These are phyloP conservation scores for Pseudopithomyces maydicus DNA, from an alignment of 2,329 filamentous ascomycete genomes.

Conservation along the genomic window DNA sequence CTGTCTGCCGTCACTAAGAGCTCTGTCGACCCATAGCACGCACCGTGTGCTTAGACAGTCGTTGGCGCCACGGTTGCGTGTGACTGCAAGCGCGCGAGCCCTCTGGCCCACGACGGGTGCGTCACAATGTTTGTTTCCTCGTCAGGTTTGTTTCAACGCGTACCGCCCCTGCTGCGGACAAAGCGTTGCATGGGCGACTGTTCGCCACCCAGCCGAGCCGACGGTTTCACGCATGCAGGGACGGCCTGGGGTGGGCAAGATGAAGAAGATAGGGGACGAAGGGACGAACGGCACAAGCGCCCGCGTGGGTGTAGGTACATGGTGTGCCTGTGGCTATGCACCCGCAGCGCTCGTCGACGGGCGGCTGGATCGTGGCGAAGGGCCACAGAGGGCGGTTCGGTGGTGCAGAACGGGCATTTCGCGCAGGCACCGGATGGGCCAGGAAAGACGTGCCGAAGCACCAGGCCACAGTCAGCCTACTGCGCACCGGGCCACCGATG, in stretches of 20 bases:
- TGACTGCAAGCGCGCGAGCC: background rate
- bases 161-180: background rate
- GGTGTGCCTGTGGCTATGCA: background rate
- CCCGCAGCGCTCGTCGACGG: background rate
- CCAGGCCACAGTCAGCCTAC: background rate
- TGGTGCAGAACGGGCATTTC: background rate
- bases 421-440: background rate
- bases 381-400: background rate
- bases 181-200: slow-evolving; percentile 1
- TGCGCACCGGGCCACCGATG: background rate
- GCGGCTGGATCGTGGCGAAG: slow-evolving; percentile 5
- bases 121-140: slow-evolving; percentile 1
- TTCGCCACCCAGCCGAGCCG: background rate
- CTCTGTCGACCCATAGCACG: background rate
- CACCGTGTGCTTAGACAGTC: background rate
- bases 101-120: background rate
- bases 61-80: background rate
- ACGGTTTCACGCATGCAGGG: slow-evolving; percentile 7
- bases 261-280: background rate
- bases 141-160: slow-evolving; percentile 3
- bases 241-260: background rate
- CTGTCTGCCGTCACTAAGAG: background rate
- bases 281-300: background rate
- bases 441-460: background rate
- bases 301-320: background rate